Conservation (phyloP, 352 stramenopile species). For the Phytophthora sp. region DNA sequence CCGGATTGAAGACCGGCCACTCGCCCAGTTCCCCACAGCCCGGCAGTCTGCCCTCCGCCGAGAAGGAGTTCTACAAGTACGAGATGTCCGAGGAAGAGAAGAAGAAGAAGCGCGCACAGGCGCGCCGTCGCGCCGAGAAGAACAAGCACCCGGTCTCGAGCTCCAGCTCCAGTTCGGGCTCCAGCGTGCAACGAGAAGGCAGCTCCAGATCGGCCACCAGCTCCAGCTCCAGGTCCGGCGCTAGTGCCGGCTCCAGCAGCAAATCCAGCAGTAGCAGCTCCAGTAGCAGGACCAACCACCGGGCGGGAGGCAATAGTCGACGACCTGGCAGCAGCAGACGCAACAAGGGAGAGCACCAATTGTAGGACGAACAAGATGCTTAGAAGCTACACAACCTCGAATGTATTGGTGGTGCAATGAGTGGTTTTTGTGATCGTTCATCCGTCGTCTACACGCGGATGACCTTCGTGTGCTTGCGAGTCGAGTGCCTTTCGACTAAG, state of each 20-base stretch:
- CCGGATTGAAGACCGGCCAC: slow-evolving; percentile 28
- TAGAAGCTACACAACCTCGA: slow-evolving; percentile 8
- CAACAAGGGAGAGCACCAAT: slow-evolving; percentile 33
- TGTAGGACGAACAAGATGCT: slow-evolving; percentile 23
- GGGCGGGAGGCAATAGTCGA: slow-evolving; percentile 28
- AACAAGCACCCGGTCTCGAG: slow-evolving; percentile 43
- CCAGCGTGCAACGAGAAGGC: slow-evolving; percentile 15
- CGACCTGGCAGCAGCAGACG: slow-evolving; percentile 37
- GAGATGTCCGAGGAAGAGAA: slow-evolving; percentile 85
- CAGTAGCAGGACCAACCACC: slow-evolving; percentile 34
- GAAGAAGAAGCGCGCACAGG: slow-evolving; percentile 70
- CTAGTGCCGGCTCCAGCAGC: slow-evolving; percentile 33
- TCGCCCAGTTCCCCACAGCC: slow-evolving; percentile 32
- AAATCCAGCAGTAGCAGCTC: slow-evolving; percentile 36
- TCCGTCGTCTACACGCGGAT: slow-evolving; percentile 3
- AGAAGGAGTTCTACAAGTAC: slow-evolving; percentile 84
- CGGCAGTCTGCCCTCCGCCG: slow-evolving; percentile 44
- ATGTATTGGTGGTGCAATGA: slow-evolving; percentile 23
- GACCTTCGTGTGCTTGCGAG: slow-evolving; percentile 15
- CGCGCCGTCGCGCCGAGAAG: slow-evolving; percentile 64
- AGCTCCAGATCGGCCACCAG: slow-evolving; percentile 28
- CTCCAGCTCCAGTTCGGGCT: slow-evolving; percentile 17
- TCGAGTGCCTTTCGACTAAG: slow-evolving; percentile 19
- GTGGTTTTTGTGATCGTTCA: slow-evolving; percentile 10
- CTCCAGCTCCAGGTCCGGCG: slow-evolving; percentile 20